Base-by-base conservation (phyloP, 495 filamentous ascomycete genomes). In the Halenospora varia region DNA sequence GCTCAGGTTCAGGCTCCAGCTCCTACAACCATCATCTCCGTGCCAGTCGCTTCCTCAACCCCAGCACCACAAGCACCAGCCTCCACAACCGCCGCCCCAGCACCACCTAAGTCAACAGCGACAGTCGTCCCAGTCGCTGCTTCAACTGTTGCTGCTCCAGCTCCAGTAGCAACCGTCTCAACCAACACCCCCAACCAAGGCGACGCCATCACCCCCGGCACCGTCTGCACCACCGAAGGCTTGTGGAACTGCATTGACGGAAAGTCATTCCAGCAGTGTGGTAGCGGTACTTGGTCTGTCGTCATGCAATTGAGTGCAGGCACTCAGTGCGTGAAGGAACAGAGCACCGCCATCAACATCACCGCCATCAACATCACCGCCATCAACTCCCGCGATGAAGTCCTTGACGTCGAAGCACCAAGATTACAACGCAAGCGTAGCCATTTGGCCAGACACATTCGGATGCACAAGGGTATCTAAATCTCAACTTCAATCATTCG, bases 221-320 rank as follows among this genome's bases (percentile, higher is more conserved):
- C 64, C 0, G 49, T 77, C 40, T 82, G 80, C 73, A 69, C 59
- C 44, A 23, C 65, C 44, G 79, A 83, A 63, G 77, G 75, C 52
- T 60, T 66, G 24, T 87, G 82, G 83, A 84, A 86, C 71, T 88
- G 85, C 66, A 72, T 85, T 25, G 71, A 62, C 25, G 84, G 84
- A 52, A 71, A 66, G 10, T 70, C 73, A n/a, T 88, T 78, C 72
- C 79, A 82, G 68, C 75, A 84, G 56, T 88, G 85, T 58, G 84
- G 84, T 9, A 75, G 69, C 20, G 84, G 85, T 8, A 49, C 64
- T 39, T 87, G 84, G 85, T 76, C 81, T 13, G 61, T 53, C 10
- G 45, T 71, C n/a, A 72, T 81, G 52, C 60, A 70, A 19, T 73
- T 87, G 75, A 75, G 84, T 0, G 59, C 73, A 0, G 85, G 85